These are phyloP conservation scores for Pestalotiopsis sp. DNA, from an alignment of 2,329 filamentous ascomycete genomes.

Conservation along the genomic window DNA sequence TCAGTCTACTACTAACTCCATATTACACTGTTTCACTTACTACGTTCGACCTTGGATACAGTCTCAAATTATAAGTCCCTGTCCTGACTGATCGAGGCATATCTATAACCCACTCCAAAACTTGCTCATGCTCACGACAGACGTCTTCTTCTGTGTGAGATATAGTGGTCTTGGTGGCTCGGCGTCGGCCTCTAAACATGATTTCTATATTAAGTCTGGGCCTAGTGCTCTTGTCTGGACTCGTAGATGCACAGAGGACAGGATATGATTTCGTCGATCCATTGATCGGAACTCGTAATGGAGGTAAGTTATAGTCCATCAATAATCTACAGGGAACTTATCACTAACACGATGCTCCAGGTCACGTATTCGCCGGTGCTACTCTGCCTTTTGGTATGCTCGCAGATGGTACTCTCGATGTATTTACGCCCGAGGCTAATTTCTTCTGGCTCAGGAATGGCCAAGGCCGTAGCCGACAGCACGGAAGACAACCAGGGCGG, in stretches of 20 bases:
- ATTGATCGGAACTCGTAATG: constrained; percentile 34
- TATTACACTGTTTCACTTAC: no score
- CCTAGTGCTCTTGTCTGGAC: not conserved
- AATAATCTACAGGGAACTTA: not conserved
- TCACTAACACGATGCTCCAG: constrained; percentile 22
- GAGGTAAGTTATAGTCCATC: constrained; percentile 23
- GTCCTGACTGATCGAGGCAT: not conserved
- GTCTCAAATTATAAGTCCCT: not conserved
- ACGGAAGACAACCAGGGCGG: constrained; percentile 34
- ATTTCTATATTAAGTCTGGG: not conserved
- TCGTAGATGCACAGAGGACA: constrained; percentile 3
- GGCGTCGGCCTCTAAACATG: no score
- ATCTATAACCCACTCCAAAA: no score
- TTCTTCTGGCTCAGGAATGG: constrained; percentile 28
- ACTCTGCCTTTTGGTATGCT: constrained; percentile 32
- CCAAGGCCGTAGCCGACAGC: constrained; percentile 34
- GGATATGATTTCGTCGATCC: constrained; percentile 33
- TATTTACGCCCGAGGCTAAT: not conserved
- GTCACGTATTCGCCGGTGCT: constrained; percentile 36
- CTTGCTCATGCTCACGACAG: no score
- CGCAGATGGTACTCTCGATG: not conserved
- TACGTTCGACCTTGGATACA: not conserved
- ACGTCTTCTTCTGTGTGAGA: not conserved
- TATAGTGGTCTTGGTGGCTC: not conserved
- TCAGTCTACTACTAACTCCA: no score